A percentile compares a stretch with the other conserved stretches of the same genome.
These are phyloP conservation scores for Xerocomellus intermedius DNA, from an alignment of 768 basidiomycete genomes.

Conservation along the genomic window DNA sequence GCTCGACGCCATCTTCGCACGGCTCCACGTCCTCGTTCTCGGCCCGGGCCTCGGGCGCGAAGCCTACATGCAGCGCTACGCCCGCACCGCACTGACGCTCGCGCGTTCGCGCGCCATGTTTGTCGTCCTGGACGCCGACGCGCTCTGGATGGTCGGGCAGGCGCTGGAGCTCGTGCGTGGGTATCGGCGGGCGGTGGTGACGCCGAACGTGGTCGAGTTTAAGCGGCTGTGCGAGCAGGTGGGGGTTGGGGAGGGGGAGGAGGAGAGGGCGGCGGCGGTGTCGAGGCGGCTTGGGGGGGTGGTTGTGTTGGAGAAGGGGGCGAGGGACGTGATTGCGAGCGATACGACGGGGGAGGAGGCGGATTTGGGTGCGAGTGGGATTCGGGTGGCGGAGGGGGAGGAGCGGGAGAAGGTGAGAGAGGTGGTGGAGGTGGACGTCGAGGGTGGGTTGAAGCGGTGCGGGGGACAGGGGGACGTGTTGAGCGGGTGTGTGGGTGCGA, in stretches of 20 bases:
- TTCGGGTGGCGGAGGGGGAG: constrained; percentile 41
- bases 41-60: constrained; percentile 95
- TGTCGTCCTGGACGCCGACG: constrained; percentile 94
- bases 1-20: constrained; percentile 68
- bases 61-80: constrained; percentile 83
- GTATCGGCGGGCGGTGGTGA: constrained; percentile 84
- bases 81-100: constrained; percentile 69
- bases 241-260: constrained; percentile 54
- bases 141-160: constrained; percentile 77
- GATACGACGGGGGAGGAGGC: constrained; percentile 61
- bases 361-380: constrained; percentile 42
- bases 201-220: constrained; percentile 95
- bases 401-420: constrained; percentile 55
- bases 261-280: constrained; percentile 64
- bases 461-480: constrained; percentile 97
- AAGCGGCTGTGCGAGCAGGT: constrained; percentile 74
- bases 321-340: constrained; percentile 75
- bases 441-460: constrained; percentile 87
- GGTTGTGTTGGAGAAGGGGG: constrained; percentile 88
- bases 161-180: constrained; percentile 75
- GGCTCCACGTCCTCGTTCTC: constrained; percentile 89
- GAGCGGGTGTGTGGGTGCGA: constrained; percentile 81
- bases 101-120: constrained; percentile 79
- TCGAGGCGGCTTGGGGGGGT: constrained; percentile 81
- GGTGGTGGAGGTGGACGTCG: constrained; percentile 60